These are phyloP conservation scores for Ramularia endophylla DNA, from an alignment of 2,329 filamentous ascomycete genomes.

Conservation along the genomic window DNA sequence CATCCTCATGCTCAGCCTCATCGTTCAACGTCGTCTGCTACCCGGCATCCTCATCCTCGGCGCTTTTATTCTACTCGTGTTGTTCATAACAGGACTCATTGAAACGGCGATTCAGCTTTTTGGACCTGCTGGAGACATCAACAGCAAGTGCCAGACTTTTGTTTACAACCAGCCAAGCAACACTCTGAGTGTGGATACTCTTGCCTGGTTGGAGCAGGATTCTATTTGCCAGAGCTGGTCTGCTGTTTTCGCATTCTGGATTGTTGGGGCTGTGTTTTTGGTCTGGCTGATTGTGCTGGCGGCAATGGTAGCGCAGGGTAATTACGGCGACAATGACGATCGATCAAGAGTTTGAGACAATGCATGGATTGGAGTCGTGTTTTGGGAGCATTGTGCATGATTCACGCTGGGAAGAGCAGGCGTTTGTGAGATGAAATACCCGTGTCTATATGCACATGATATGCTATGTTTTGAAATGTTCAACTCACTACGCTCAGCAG, in stretches of 20 bases:
- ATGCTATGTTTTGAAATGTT: no score
- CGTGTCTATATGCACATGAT: no score
- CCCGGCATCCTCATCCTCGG: slow-evolving; percentile 55
- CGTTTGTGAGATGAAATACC: no score
- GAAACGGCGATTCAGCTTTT: slow-evolving; percentile 59
- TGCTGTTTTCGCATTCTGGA: slow-evolving; percentile 58
- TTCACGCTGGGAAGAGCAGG: no score
- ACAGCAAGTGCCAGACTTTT: slow-evolving; percentile 54
- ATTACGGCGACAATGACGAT: slow-evolving; percentile 19
- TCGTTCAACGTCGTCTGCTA: slow-evolving; percentile 50
- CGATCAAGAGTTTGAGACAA: no score
- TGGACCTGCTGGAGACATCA: slow-evolving; percentile 50
- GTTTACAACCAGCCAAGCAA: slow-evolving; percentile 44
- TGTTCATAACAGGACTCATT: slow-evolving; percentile 57
- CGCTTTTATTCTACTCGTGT: slow-evolving; percentile 55
- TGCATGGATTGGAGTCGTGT: no score
- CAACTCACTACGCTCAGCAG: slow-evolving; percentile 33
- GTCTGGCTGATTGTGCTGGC: slow-evolving; percentile 61
- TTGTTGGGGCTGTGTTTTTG: slow-evolving; percentile 58
- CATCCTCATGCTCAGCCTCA: slow-evolving; percentile 52
- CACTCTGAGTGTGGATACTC: slow-evolving; percentile 49
- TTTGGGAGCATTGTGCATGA: no score
- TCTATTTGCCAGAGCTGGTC: slow-evolving; percentile 61
- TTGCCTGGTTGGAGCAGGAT: slow-evolving; percentile 58
- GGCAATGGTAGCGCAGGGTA: slow-evolving; percentile 27